Conservation (phyloP, 2,329 filamentous ascomycete genomes). For the Rhytidhysteron rufulum region DNA sequence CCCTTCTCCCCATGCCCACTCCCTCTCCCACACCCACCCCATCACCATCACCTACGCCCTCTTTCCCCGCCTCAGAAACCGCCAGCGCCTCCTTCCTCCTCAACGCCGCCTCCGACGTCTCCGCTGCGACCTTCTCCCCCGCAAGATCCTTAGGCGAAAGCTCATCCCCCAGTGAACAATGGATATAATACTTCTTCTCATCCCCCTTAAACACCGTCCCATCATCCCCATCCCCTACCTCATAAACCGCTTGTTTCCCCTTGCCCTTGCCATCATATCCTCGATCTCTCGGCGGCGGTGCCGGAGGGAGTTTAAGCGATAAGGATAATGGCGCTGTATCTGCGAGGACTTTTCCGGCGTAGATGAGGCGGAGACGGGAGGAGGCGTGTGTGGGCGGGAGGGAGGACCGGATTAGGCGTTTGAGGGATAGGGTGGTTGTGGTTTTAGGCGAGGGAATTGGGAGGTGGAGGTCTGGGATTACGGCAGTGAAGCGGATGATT, state of each 20-base stretch:
- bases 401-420: slow-evolving; percentile 72
- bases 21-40: not conserved
- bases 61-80: slow-evolving; percentile 9
- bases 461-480: slow-evolving; percentile 77
- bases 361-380: slow-evolving; percentile 80
- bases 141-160: slow-evolving; percentile 67
- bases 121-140: slow-evolving; percentile 54
- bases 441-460: slow-evolving; percentile 65
- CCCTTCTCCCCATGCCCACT: slow-evolving; percentile 10
- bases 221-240: no score
- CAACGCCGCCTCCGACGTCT: slow-evolving; percentile 37
- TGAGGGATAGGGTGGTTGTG: slow-evolving; percentile 74
- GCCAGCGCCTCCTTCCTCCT: slow-evolving; percentile 22
- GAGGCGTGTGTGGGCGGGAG: slow-evolving; percentile 60
- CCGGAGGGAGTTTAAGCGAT: slow-evolving; percentile 62
- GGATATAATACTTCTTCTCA: slow-evolving; percentile 70
- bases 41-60: slow-evolving; percentile 9
- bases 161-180: slow-evolving; percentile 83
- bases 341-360: slow-evolving; percentile 79
- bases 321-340: slow-evolving; percentile 66
- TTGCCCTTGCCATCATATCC: slow-evolving; percentile 49
- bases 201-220: slow-evolving; percentile 15
- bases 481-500: slow-evolving; percentile 85
- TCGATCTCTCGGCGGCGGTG: slow-evolving; percentile 38
- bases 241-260: slow-evolving; percentile 62